Conservation (phyloP, 495 filamentous ascomycete species). For the Bacidia gigantensis region DNA sequence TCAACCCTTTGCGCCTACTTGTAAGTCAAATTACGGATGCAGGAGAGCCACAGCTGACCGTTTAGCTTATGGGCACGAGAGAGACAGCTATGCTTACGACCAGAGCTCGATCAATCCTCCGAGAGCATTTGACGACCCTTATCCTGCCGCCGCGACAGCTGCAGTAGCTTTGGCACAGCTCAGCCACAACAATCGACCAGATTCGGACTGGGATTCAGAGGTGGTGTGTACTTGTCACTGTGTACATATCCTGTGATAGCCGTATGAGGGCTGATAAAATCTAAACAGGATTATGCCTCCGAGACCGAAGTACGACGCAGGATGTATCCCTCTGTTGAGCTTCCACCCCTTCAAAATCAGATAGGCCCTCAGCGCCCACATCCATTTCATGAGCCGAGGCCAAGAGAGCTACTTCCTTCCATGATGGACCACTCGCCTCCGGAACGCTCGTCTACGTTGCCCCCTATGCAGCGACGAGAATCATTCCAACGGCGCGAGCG, state of each 20-base stretch:
- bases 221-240: conserved; percentile 40
- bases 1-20: conserved; percentile 13
- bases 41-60: conserved; percentile 20
- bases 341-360: conserved; percentile 59
- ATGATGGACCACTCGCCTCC: conserved; percentile 70
- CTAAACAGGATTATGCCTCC: conserved; percentile 52
- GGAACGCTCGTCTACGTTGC: conserved; percentile 72
- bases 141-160: conserved; percentile 57
- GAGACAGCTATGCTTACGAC: conserved; percentile 46
- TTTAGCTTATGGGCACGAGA: conserved; percentile 30
- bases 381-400: conserved; percentile 39
- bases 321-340: conserved; percentile 51
- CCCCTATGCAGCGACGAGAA: conserved; percentile 39
- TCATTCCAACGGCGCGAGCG: conserved; percentile 44
- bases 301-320: conserved; percentile 52
- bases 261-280: conserved; percentile 1
- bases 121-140: conserved; percentile 57
- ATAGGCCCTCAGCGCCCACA: conserved; percentile 58
- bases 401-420: conserved; percentile 66
- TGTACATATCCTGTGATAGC: not conserved
- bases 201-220: conserved; percentile 75
- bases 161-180: conserved; percentile 80
- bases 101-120: conserved; percentile 60
- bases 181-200: conserved; percentile 59
- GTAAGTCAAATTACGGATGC: not conserved